These are phyloP conservation scores for Sordariomycetes sp. DNA, from an alignment of 2,329 filamentous ascomycete species.

Conservation along the genomic window DNA sequence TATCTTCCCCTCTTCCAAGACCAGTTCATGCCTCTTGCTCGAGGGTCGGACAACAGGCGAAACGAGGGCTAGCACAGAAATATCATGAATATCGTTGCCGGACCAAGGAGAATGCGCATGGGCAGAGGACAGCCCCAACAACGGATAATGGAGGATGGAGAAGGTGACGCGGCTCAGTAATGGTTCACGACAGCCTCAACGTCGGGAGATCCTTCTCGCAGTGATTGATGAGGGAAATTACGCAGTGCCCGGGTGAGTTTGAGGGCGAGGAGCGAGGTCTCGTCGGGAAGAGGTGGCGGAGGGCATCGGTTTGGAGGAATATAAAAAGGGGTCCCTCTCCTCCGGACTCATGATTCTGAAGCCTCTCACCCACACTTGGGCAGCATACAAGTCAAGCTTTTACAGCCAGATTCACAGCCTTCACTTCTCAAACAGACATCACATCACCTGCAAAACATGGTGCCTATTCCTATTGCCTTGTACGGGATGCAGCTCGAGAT, in stretches of 20 bases:
- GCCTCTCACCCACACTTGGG: not conserved
- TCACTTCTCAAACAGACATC: not conserved
- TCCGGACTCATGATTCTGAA: not conserved
- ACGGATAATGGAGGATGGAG: not conserved
- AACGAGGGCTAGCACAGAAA: not conserved
- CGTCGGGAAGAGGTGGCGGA: not conserved
- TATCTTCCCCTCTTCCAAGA: not conserved
- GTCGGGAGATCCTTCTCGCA: not conserved
- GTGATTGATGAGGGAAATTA: not conserved
- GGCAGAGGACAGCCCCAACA: not conserved
- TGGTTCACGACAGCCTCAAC: not conserved
- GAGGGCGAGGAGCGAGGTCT: not conserved
- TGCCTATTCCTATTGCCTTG: slow-evolving; percentile 5
- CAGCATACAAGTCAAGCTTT: not conserved
- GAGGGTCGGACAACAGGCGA: not conserved
- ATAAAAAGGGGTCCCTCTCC: not conserved
- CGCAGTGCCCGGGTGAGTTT: not conserved
- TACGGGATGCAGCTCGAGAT: slow-evolving; percentile 6
- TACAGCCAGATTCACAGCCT: not conserved
- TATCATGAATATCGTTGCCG: not conserved
- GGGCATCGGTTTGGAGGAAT: not conserved
- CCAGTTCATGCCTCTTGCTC: not conserved
- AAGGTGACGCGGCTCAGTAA: not conserved
- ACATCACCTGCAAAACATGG: slow-evolving; percentile 4
- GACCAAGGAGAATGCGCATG: not conserved